Evolutionary conservation across 306 rosid genomes (phyloP), one percentile per base, ranked within the genome.

Genomic region (Dalbergia oliveri): DNA sequence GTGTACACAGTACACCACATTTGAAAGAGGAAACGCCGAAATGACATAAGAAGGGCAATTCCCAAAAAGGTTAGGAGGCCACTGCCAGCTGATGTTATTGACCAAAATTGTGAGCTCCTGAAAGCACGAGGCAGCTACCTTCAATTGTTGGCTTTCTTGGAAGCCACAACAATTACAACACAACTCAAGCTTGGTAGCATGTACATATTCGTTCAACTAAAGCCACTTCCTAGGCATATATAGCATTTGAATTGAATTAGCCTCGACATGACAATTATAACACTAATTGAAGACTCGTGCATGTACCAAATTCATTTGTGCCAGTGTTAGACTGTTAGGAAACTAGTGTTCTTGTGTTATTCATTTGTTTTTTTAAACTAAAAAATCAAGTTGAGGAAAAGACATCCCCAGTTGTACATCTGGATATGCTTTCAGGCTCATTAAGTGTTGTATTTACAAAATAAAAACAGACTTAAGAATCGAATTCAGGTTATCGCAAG

Each of bases 141-240:
- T 19, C 8, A 49, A 49, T 23, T 49, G 74, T 23, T 47, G 74
- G 60, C 74, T 49, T 69, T 69, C 43, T 69, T 69, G 74, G 74
- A 9, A 31, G 53, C 13, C 53, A 16, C 51, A 16, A 39, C 33
- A 26, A 21, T 26, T 11, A 67, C 10, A 69, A 69, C 61, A 1
- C 26, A 31, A 69, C 74, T 45, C 34, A 18, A 54, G 16, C 9
- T n/a, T n/a, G 14, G 4, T 39, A 12, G 31, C 3, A 2, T 2
- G 31, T 26, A 26, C 31, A 26, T 1, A 26, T 26, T 26, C 31
- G 31, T 26, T 26, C 31, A 26, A 26, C 31, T 21, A 9, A 47
- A 47, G 59, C n/a, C 59, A n/a, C 70, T 54, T 51, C 10, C 10
- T 65, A 65, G 9, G 8, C 31, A 39, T n/a, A 2, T 31, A 65